These are phyloP conservation scores for Toxoplasma gondii DNA, from an alignment of 169 alveolate genomes.

Conservation along the genomic window DNA sequence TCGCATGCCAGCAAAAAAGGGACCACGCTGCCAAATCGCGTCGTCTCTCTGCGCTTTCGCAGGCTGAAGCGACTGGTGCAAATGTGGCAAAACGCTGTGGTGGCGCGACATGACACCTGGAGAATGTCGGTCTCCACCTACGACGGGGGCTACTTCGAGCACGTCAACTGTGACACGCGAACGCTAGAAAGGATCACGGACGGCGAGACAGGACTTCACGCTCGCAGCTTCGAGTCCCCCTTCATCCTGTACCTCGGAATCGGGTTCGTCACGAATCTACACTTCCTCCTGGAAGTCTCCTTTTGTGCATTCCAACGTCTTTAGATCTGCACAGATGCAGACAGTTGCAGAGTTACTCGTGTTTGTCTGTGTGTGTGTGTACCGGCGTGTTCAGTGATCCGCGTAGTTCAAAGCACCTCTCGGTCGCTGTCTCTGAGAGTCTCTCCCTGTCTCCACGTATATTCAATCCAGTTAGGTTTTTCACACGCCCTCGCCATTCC, in stretches of 20 bases:
- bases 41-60: too few species aligned
- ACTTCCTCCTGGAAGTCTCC: too few species aligned
- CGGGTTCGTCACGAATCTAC: not conserved
- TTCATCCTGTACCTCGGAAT: conserved; percentile 24
- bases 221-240: not conserved
- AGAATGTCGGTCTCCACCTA: not conserved
- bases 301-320: too few species aligned
- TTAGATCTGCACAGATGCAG: too few species aligned
- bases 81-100: not conserved
- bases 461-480: too few species aligned
- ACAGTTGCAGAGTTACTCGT: not conserved
- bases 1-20: too few species aligned
- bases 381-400: too few species aligned
- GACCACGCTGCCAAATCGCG: too few species aligned
- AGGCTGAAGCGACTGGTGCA: not conserved
- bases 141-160: conserved; percentile 2
- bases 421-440: too few species aligned
- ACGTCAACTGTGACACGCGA: not conserved
- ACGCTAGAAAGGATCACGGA: not conserved
- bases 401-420: too few species aligned
- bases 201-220: not conserved
- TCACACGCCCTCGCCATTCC: too few species aligned
- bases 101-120: conserved; percentile 30
- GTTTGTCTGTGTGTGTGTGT: not conserved
- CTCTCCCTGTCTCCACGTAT: too few species aligned